Base-by-base conservation (phyloP, 106 monocot species). In the Chionographis japonica region DNA sequence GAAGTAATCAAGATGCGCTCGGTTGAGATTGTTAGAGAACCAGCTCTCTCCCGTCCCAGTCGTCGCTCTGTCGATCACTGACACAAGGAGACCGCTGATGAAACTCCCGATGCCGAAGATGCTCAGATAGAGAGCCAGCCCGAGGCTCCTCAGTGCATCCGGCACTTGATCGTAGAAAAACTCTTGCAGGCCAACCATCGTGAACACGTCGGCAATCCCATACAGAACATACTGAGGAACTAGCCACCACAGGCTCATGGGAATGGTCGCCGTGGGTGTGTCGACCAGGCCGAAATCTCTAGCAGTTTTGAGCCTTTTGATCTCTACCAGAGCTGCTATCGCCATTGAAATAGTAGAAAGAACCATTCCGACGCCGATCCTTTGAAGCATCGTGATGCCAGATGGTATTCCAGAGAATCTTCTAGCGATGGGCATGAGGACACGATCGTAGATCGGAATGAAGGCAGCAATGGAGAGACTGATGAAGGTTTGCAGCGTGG, bases 401-500 rank as follows among this genome's bases (percentile, higher is more conserved):
- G 85, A 39, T 2, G 69, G 81, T n/a, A 62, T 36, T 13, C 59
- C 67, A 2, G 78, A 62, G 18, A 78, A 60, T 6, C 56, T 78
- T 68, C 85, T 50, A 39, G 68, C 20, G 3, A 72, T 16, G 2
- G 81, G 85, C 8, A 86, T 64, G 35, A 86, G 6, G 37, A 81
- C 37, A 9, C 74, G 71, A 56, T 86, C 81, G 52, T 86, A 82
- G 65, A 78, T 72, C 53, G 79, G 77, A 19, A 85, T 69, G 60
- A 77, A 77, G 14, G 50, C 55, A 11, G 73, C 65, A 5, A 77
- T 56, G 15, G 85, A 73, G 10, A 77, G 7, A 52, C 69, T 60
- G 58, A 74, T 73, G 50, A 80, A 80, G 66, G 73, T 79, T 55
- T 85, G 85, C 20, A 85, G 53, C n/a, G 85, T 68, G 3, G 85